A percentile compares a stretch with the other conserved stretches of the same genome.
These are phyloP conservation scores for Penicillium sp. DNA, from an alignment of 2,329 filamentous ascomycete genomes.

Conservation along the genomic window DNA sequence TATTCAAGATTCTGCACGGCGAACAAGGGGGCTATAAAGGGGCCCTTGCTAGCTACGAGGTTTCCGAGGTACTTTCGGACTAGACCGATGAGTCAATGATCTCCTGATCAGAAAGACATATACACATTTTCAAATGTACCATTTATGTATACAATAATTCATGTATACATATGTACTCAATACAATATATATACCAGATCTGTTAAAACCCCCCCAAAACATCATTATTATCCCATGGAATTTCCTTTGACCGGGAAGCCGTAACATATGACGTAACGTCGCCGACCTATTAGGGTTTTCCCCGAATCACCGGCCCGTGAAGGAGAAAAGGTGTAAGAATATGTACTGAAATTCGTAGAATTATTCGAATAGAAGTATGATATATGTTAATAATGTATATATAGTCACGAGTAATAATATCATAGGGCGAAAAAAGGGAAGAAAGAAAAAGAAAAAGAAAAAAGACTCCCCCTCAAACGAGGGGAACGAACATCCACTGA, in stretches of 20 bases:
- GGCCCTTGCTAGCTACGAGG: background rate
- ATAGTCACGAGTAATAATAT: background rate
- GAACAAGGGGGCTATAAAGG: conserved; percentile 1
- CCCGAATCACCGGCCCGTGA: conserved; percentile 19
- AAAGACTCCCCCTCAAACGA: conserved; percentile 9
- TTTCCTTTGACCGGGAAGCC: conserved; percentile 13
- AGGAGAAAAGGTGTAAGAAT: background rate
- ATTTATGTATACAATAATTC: background rate
- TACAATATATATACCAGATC: too few species aligned
- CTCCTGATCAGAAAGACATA: background rate
- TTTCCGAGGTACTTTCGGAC: background rate
- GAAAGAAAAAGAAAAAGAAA: background rate
- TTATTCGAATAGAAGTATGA: background rate
- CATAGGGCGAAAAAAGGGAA: background rate
- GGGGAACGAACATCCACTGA: conserved; percentile 27
- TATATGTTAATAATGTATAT: background rate
- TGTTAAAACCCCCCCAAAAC: background rate
- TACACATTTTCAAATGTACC: background rate
- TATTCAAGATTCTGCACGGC: conserved; percentile 3
- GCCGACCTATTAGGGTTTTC: conserved; percentile 11
- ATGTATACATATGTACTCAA: too few species aligned
- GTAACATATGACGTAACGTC: conserved; percentile 23
- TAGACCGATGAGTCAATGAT: background rate
- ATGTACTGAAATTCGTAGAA: background rate
- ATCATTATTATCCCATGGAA: conserved; percentile 14